Evolutionary conservation across 371 early-diverging fungal genomes (phyloP).

Genomic region (Batkoa obscura): DNA sequence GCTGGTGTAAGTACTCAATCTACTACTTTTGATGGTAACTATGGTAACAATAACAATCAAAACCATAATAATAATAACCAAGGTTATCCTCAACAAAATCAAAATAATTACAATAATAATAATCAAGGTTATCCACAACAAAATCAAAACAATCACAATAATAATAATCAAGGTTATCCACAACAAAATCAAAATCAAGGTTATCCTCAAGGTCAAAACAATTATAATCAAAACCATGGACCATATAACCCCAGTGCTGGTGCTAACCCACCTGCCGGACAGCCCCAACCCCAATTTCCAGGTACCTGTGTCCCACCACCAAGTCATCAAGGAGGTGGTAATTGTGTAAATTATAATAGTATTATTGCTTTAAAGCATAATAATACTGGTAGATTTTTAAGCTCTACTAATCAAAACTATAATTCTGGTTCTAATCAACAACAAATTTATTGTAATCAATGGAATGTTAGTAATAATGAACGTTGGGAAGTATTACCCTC

Average conservation of each 20-base stretch:
- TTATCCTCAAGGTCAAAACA: not conserved
- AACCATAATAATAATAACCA: not conserved
- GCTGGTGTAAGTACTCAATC: not conserved
- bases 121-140: not conserved
- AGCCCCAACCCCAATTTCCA: not conserved
- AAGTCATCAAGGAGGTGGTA: not conserved
- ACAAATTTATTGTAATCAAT: slow-evolving; percentile 9
- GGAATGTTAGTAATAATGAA: slow-evolving; percentile 17
- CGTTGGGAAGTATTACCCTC: slow-evolving; percentile 32
- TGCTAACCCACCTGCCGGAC: not conserved
- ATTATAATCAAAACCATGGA: not conserved
- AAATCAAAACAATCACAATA: not conserved
- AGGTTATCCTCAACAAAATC: not conserved
- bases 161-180: not conserved
- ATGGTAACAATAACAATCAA: not conserved
- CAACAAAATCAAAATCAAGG: slow-evolving; percentile 1
- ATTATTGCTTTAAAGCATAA: slow-evolving; percentile 30
- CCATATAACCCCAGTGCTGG: slow-evolving; percentile 2
- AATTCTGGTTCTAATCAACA: slow-evolving; percentile 29
- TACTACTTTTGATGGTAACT: not conserved
- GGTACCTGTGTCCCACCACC: not conserved
- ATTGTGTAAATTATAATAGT: slow-evolving; percentile 9
- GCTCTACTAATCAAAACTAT: slow-evolving; percentile 15
- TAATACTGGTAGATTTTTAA: slow-evolving; percentile 28
- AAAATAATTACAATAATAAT: not conserved